A percentile compares a stretch with the other conserved stretches of the same genome.
Evolutionary conservation across 768 basidiomycete genomes (phyloP).

Genomic region (Suillus variegatus): DNA sequence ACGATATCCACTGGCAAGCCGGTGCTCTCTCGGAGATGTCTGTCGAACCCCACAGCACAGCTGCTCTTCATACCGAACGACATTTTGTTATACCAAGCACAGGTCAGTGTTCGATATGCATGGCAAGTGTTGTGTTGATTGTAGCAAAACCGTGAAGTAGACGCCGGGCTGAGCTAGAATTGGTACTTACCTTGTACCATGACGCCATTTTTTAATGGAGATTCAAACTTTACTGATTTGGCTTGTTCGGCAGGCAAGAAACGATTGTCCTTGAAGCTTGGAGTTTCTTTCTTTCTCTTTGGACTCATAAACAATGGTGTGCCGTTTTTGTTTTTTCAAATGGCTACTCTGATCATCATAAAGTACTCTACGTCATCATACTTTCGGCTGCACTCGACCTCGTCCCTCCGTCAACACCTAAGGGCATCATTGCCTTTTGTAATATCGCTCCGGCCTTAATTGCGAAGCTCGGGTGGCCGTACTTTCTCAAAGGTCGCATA

Average conservation of each 20-base stretch:
- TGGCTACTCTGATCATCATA: background rate
- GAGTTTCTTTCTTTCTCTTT: slow-evolving; percentile 83
- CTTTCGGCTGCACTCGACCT: slow-evolving; percentile 95
- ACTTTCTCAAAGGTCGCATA: slow-evolving; percentile 83
- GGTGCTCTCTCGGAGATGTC: background rate
- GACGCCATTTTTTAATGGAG: slow-evolving; percentile 19
- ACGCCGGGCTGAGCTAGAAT: slow-evolving; percentile 4
- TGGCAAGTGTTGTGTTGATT: slow-evolving; percentile 28
- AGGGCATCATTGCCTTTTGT: slow-evolving; percentile 93
- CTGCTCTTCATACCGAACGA: background rate
- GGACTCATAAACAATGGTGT: slow-evolving; percentile 91
- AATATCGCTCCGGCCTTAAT: slow-evolving; percentile 89
- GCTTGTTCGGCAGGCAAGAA: slow-evolving; percentile 19
- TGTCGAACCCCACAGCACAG: background rate
- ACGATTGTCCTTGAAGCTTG: slow-evolving; percentile 38
- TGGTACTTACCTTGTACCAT: slow-evolving; percentile 15
- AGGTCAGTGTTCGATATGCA: background rate
- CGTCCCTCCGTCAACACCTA: slow-evolving; percentile 88
- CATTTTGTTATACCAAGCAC: background rate
- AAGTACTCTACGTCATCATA: slow-evolving; percentile 95
- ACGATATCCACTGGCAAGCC: background rate
- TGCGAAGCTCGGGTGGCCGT: slow-evolving; percentile 93
- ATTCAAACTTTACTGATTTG: slow-evolving; percentile 18
- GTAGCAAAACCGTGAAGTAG: slow-evolving; percentile 16
- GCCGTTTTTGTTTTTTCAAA: background rate